phyloP scores from a whole-genome alignment of 1,284 basidiomycete species.

The Ceratobasidium sp. region DNA sequence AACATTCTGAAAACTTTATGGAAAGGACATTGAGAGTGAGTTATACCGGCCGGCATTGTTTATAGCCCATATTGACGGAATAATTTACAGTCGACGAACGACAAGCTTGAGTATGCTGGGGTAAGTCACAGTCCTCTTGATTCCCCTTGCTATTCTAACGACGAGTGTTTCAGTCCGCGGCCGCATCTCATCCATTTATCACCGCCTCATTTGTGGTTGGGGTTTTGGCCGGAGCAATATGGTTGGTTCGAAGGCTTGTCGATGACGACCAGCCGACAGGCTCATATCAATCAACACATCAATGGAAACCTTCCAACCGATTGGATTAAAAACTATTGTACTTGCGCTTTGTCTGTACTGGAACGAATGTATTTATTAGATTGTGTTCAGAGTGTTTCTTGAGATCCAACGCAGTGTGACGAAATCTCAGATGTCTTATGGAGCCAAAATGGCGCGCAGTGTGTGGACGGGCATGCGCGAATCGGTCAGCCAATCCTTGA shows the following conservation, averaged over 20 bases:
- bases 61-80: not conserved
- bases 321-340: slow-evolving; percentile 14
- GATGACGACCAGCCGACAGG: slow-evolving; percentile 24
- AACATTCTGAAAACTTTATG: slow-evolving; percentile 73
- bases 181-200: slow-evolving; percentile 30
- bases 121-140: not conserved
- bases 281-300: slow-evolving; percentile 22
- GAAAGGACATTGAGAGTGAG: slow-evolving; percentile 72
- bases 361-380: not conserved
- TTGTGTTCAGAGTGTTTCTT: not conserved
- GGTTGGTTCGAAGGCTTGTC: slow-evolving; percentile 19
- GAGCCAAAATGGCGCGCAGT: too few relatives aligned
- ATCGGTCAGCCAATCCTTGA: too few relatives aligned
- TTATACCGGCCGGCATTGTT: not conserved
- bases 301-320: slow-evolving; percentile 34
- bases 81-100: slow-evolving; percentile 11
- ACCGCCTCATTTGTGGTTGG: slow-evolving; percentile 15
- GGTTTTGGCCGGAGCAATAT: slow-evolving; percentile 9
- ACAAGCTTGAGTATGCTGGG: slow-evolving; percentile 27
- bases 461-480: too few relatives aligned
- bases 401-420: too few relatives aligned
- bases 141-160: not conserved
- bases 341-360: slow-evolving; percentile 13
- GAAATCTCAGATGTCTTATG: too few relatives aligned
- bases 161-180: slow-evolving; percentile 5